Base-by-base conservation (phyloP, 176 grass and related monocot genomes). In the Musa troglodytarum region DNA sequence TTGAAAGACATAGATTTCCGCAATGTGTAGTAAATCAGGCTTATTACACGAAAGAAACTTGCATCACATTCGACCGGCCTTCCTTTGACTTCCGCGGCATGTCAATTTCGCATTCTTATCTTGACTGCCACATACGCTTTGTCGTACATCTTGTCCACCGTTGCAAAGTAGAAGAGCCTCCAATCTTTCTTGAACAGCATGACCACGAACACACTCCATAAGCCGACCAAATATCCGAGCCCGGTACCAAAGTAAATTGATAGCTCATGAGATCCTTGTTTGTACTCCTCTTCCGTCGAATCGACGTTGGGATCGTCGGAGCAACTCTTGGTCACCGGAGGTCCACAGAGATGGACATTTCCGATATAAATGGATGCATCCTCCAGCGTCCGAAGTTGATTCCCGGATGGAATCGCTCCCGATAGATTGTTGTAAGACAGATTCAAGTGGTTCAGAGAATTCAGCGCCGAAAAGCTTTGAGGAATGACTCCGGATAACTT, bases 311-410 rank as follows among this genome's bases (percentile, higher is more conserved):
- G 29, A n/a, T 23, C 22, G 5, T 17, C 17, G 14, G 55, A 71
- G 23, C 81, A 83, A 1, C 8, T 63, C 10, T 65, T 78, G 10
- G 55, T 11, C 19, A 65, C 28, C 11, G 65, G 67, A 22, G 75
- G 43, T 0, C 81, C 81, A 21, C 81, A 78, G 2, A 83, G 66
- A 17, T 73, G 20, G 23, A 25, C 8, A 54, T 78, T 79, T 15
- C 51, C 50, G 0, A 49, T 20, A 54, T 83, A 78, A 2, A 78
- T 83, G 5, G 75, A 78, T 11, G 75, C 66, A 53, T 73, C 75
- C 10, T 75, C 57, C 0, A 65, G 71, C 1, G 55, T 53, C 2
- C 29, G 71, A 21, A 73, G 71, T 54, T 73, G 71, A 25, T 23
- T n/a, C 1, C 51, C 71, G 0, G 20, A 73, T 26, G 71, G 71